Base-by-base conservation (phyloP, 768 basidiomycete genomes). In the Amylocystis lapponica region DNA sequence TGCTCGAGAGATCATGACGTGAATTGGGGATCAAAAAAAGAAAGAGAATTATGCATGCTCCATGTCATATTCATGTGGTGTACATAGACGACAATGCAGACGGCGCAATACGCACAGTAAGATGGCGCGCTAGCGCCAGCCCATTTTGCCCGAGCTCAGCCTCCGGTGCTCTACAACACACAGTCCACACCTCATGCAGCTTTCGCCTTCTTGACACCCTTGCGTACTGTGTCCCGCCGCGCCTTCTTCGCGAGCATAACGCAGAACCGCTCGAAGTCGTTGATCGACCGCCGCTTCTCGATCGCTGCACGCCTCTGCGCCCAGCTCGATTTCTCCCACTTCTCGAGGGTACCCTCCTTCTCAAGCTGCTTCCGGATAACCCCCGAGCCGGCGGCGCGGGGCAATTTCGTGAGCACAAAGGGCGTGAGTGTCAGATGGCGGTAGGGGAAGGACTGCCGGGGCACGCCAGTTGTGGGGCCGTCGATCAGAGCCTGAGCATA, bases 341-440 rank as follows among this genome's bases (percentile, higher is more conserved):
- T 92, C 64, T 79, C 81, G 37, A 85, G 69, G 43, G 80, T 74
- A 27, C 71, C 84, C 65, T 92, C 84, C 69, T 91, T 84, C 69
- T 96, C 92, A 50, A 93, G 66, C 27, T 83, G 75, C 71, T 91
- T 95, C 70, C 81, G 83, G 61, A 98, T 76, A 50, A 72, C 74
- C 44, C 89, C 81, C 2, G 89, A 69, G 43, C 93, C 82, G 32
- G 95, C 90, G 39, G 66, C 87, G 53, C 93, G 91, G 60, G 94
- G 91, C 37, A 99, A 82, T 48, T 79, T 79, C 49, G 80, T 76
- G 54, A 97, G 72, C 55, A 78, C 71, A 66, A 93, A 72, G 45
- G 88, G 85, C 19, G 93, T 97, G 61, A 99, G 86, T 62, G 83
- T 78, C 58, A 97, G 76, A 70, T 96, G 84, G 64, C 86, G 86